A percentile compares a stretch with the other conserved stretches of the same genome.
Conservation (phyloP, 2,329 filamentous ascomycete species). For the Fusarium nurragi region DNA sequence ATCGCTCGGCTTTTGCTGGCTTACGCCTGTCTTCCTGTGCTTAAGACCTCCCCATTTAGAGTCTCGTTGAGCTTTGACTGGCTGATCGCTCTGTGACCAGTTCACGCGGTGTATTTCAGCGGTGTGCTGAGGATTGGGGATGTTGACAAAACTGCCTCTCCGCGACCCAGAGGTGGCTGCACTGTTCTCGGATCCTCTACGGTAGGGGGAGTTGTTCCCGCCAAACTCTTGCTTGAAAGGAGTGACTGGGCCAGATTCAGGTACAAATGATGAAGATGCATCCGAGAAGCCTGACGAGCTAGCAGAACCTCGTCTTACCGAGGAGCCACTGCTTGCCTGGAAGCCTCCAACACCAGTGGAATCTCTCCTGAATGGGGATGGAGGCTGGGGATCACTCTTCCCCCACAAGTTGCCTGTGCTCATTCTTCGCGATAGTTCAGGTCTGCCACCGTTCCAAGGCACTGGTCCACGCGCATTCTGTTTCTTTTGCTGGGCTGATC, state of each 20-base stretch:
- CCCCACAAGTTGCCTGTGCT: slow-evolving; percentile 52
- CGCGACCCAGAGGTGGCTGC: slow-evolving; percentile 26
- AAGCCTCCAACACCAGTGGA: slow-evolving; percentile 18
- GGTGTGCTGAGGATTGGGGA: slow-evolving; percentile 29
- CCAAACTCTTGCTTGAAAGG: slow-evolving; percentile 35
- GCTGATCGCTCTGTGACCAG: slow-evolving; percentile 68
- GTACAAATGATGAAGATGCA: slow-evolving; percentile 23
- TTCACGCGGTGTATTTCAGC: slow-evolving; percentile 58
- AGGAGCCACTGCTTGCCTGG: slow-evolving; percentile 2
- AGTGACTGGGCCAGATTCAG: slow-evolving; percentile 29
- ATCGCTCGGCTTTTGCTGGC: slow-evolving; percentile 41
- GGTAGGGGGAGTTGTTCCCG: slow-evolving; percentile 15
- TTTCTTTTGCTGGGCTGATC: slow-evolving; percentile 10
- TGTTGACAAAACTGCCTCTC: slow-evolving; percentile 28
- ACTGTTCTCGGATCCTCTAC: slow-evolving; percentile 32
- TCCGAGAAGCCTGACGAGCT: slow-evolving; percentile 36
- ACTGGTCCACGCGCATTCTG: slow-evolving; percentile 47
- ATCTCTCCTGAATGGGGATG: slow-evolving; percentile 19
- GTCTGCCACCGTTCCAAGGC: slow-evolving; percentile 21
- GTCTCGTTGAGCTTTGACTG: slow-evolving; percentile 51
- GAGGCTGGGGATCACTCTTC: slow-evolving; percentile 15
- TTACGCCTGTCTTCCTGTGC: slow-evolving; percentile 52
- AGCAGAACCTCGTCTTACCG: slow-evolving; percentile 24
- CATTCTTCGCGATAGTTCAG: slow-evolving; percentile 46
- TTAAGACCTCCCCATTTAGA: slow-evolving; percentile 60